Base-by-base conservation (phyloP, 2,329 filamentous ascomycete genomes). In the Aspergillus terreus region DNA sequence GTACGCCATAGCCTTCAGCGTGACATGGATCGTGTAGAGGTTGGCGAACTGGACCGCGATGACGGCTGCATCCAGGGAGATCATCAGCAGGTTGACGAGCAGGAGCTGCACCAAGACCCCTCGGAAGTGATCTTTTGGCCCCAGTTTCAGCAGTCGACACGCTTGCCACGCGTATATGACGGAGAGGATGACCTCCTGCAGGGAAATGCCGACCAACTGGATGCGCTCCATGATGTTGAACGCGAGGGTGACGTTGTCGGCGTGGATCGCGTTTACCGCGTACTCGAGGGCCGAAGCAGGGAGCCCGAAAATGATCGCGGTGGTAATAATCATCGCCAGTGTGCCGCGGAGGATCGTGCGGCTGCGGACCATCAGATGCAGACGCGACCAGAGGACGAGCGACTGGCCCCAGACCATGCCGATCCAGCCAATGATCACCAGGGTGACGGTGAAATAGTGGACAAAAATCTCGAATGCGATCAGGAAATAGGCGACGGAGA, bases 171-270 rank as follows among this genome's bases (percentile, higher is more conserved):
- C 78, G 61, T 80, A 82, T 17, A 80, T 64, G 1, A 65, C 65
- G 4, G 76, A 78, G 45, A 82, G 72, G 42, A 80, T 63, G 27
- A 75, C 63, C 50, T 82, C 80, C 53, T 81, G 79, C 3, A 77
- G 35, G 50, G 74, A 78, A 56, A 81, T 80, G 4, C 76, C 67
- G 0, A 71, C 72, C 35, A 80, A 69, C 56, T 80, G 75, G 4
- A 81, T 65, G 52, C 74, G 75, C 54, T 81, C 78, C 61, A 73
- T 70, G n/a, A 49, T 15, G 9, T 44, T 44, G 27, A 43, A 49
- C 2, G 21, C 46, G 19, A 41, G 19, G 7, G 11, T 15, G 35
- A 6, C n/a, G 7, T 21, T 12, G 21, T 17, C 21, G 7, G 21
- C 10, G 42, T 41, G 23, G n/a, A 15, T 11, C 46, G 35, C n/a